Evolutionary conservation across 495 filamentous ascomycete genomes (phyloP).

Genomic region (Evernia prunastri): DNA sequence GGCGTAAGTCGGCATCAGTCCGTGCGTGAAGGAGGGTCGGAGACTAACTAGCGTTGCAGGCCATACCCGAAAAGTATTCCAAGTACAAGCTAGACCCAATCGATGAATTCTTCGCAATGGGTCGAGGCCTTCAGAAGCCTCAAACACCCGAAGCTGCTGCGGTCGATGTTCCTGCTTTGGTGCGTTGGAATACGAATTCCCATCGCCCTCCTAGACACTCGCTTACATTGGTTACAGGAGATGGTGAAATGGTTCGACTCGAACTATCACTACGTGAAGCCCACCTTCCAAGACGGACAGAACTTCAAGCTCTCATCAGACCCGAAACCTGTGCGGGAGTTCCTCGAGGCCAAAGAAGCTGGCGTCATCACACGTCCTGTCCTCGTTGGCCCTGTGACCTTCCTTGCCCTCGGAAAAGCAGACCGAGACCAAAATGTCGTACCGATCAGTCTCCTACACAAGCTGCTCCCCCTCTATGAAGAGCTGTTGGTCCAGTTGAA

Average conservation of each 20-base stretch:
- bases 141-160: constrained; percentile 49
- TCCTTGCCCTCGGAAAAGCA: constrained; percentile 92
- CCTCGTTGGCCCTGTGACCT: constrained; percentile 90
- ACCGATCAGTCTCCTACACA: constrained; percentile 85
- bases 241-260: constrained; percentile 99
- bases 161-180: constrained; percentile 84
- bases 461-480: constrained; percentile 86
- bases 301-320: constrained; percentile 77
- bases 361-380: constrained; percentile 90
- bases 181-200: constrained; percentile 31
- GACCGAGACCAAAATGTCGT: constrained; percentile 87
- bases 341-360: constrained; percentile 93
- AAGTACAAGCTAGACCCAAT: constrained; percentile 75
- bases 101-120: constrained; percentile 99
- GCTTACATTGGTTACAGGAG: constrained; percentile 48
- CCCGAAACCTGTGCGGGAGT: constrained; percentile 91
- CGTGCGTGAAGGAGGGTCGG: not conserved
- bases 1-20: constrained; percentile 53
- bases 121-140: constrained; percentile 88
- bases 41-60: constrained; percentile 40
- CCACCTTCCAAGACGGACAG: constrained; percentile 92
- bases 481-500: constrained; percentile 88
- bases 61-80: constrained; percentile 83
- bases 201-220: not conserved
- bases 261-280: constrained; percentile 99